phyloP scores from a whole-genome alignment of 345 rosid species.

The Moringa oleifera region DNA sequence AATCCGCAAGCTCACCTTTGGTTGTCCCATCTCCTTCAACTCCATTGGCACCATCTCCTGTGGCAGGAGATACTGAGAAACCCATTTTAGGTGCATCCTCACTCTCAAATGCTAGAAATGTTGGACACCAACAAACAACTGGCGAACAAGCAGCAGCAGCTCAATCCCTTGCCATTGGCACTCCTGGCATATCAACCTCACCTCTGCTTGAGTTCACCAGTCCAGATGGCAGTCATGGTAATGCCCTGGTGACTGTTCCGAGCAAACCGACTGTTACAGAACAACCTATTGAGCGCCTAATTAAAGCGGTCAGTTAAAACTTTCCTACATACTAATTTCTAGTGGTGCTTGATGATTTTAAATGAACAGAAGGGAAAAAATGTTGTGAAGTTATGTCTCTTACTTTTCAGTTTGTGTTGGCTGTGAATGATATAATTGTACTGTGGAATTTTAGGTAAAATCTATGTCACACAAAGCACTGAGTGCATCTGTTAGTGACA shows the following conservation, averaged over 20 bases:
- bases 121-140: constrained; percentile 55
- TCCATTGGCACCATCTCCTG: constrained; percentile 81
- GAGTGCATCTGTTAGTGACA: constrained; percentile 75
- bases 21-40: constrained; percentile 86
- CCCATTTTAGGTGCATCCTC: constrained; percentile 58
- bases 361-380: neutral
- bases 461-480: constrained; percentile 64
- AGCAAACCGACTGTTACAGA: constrained; percentile 56
- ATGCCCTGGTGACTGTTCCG: constrained; percentile 43
- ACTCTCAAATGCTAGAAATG: constrained; percentile 56
- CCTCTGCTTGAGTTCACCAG: constrained; percentile 82
- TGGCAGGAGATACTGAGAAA: constrained; percentile 85
- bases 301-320: constrained; percentile 60
- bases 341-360: neutral
- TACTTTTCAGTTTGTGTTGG: neutral
- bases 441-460: constrained; percentile 50
- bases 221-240: constrained; percentile 61
- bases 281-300: constrained; percentile 82
- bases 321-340: neutral
- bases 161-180: constrained; percentile 88
- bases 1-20: constrained; percentile 74
- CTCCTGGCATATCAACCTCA: constrained; percentile 94
- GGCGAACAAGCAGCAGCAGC: constrained; percentile 48
- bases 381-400: neutral
- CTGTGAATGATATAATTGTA: neutral